Conservation (phyloP, 768 basidiomycete genomes). For the Hydnum rufescens region DNA sequence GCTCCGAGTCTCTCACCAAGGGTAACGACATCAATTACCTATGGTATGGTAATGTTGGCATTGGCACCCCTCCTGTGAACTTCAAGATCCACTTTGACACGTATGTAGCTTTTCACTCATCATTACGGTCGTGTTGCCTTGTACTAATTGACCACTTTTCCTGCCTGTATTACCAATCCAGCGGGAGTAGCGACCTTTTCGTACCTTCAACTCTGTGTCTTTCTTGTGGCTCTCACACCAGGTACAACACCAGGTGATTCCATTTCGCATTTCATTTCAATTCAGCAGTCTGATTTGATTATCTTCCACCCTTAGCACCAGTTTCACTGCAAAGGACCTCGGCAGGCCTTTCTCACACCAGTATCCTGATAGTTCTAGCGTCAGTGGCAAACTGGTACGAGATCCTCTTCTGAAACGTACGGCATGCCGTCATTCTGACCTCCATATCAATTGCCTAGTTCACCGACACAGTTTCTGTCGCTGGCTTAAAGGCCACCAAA, state of each 20-base stretch:
- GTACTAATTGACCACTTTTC: constrained; percentile 15
- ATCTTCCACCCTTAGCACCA: constrained; percentile 1
- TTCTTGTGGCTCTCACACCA: constrained; percentile 18
- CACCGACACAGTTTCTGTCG: constrained; percentile 28
- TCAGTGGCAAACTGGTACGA: constrained; percentile 21
- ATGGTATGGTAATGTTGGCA: background rate
- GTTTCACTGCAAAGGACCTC: constrained; percentile 20
- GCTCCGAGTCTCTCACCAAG: background rate
- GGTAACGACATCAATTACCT: background rate
- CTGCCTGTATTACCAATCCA: constrained; percentile 16
- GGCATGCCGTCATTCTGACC: no score
- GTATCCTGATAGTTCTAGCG: constrained; percentile 25
- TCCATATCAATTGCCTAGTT: no score
- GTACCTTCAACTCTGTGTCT: background rate
- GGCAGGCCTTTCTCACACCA: constrained; percentile 19
- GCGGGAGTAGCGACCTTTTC: background rate
- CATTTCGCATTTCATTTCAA: constrained; percentile 1
- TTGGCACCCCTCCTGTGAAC: constrained; percentile 5
- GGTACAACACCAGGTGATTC: constrained; percentile 18
- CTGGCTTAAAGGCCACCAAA: constrained; percentile 22
- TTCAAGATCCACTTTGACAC: constrained; percentile 9
- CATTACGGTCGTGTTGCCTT: background rate
- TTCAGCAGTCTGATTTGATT: constrained; percentile 6
- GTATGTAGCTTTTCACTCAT: background rate
- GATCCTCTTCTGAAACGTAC: no score